Conservation (phyloP, 2,329 filamentous ascomycete species). For the Neopestalotiopsis rosae region DNA sequence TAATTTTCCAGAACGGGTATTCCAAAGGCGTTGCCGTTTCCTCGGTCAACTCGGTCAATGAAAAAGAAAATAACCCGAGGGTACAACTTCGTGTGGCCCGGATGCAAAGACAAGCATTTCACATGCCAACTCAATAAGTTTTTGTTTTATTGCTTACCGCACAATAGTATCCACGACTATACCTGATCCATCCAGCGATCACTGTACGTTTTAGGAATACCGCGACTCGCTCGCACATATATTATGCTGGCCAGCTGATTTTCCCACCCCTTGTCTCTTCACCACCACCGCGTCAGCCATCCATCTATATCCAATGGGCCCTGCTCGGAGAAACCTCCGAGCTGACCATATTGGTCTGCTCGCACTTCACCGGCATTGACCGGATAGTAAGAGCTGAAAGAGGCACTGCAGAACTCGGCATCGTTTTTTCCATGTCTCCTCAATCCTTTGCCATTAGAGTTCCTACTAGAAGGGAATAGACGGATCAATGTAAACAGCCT, state of each 20-base stretch:
- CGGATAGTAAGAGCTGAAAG: no score
- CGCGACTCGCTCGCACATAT: neutral
- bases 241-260: neutral
- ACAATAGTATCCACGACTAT: neutral
- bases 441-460: neutral
- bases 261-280: neutral
- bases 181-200: neutral
- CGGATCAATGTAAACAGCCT: neutral
- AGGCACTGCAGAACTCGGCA: no score
- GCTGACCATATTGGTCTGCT: no score
- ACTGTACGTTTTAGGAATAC: neutral
- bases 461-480: neutral
- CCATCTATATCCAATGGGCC: neutral
- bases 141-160: neutral
- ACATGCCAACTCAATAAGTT: neutral
- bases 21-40: no score
- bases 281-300: neutral
- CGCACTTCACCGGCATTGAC: no score
- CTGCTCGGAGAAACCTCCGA: no score
- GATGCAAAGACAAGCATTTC: no score
- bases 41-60: no score
- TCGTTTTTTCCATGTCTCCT: neutral
- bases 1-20: no score
- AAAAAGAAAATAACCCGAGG: no score
- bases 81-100: no score